These are phyloP conservation scores for Myxozyma nipponensis DNA, from an alignment of 805 yeast genomes.

Conservation along the genomic window DNA sequence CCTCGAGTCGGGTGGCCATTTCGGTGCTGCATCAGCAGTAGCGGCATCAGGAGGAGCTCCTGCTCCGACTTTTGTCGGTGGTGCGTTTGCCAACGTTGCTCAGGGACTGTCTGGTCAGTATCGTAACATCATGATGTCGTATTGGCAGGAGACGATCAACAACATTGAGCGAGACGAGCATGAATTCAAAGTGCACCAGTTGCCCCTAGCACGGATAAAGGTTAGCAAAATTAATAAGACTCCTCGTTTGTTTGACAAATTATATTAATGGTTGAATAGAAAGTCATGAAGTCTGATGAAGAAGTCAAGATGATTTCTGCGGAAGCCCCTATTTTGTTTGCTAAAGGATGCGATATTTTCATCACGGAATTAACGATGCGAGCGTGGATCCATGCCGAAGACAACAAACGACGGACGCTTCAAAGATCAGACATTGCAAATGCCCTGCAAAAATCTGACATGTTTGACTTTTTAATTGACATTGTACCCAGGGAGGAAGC, in stretches of 20 bases:
- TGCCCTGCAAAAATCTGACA: conserved; percentile 88
- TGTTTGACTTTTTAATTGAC: conserved; percentile 96
- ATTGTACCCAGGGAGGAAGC: conserved; percentile 88
- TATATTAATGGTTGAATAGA: conserved; percentile 6
- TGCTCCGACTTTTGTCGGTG: conserved; percentile 39
- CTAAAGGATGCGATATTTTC: conserved; percentile 96
- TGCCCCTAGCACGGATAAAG: conserved; percentile 93
- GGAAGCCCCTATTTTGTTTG: conserved; percentile 95
- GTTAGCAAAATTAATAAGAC: too few species aligned
- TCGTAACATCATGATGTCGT: conserved; percentile 85
- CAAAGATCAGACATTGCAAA: conserved; percentile 94
- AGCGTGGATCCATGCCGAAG: conserved; percentile 99
- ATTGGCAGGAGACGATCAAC: conserved; percentile 96
- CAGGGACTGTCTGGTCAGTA: conserved; percentile 83
- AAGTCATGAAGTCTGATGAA: conserved; percentile 31
- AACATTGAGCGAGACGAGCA: conserved; percentile 84
- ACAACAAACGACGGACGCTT: conserved; percentile 86
- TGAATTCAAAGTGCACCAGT: conserved; percentile 88
- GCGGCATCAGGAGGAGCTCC: conserved; percentile 30
- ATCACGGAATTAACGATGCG: conserved; percentile 97
- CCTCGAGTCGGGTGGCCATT: conserved; percentile 29
- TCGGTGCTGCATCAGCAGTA: conserved; percentile 29
- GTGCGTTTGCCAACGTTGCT: conserved; percentile 83
- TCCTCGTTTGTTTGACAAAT: not conserved
- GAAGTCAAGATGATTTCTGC: conserved; percentile 97